Evolutionary conservation across 2,329 filamentous ascomycete species (phyloP), one percentile per base, ranked within the genome.

Genomic region (Incumbomyces lentus): DNA sequence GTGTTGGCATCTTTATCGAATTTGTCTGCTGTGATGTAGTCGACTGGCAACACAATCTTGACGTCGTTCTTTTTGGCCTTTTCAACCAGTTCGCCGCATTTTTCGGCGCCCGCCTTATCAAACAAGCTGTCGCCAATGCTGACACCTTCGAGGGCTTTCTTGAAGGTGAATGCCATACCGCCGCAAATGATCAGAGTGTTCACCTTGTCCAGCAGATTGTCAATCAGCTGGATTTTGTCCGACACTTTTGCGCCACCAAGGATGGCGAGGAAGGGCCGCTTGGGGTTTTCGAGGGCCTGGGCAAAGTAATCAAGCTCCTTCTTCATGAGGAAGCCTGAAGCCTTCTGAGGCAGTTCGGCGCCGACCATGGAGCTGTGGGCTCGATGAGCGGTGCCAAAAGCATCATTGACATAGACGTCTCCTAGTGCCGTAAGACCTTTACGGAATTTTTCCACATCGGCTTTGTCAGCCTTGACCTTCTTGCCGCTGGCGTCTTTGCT

Each of bases 231-330:
- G 68, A 98, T 98, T 83, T 98, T 98, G 79, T 98, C 92, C 37
- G 87, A 93, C 58, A 98, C 88, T 79, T 98, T 98, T 67, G 92
- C 88, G 59, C 92, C 92, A 60, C 92, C 92, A 45, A 98, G 85
- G 65, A 98, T 98, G 66, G 92, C 93, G 46, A 98, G 82, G 85
- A 98, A 98, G 52, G 92, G 92, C 48, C 90, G 82, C 73, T 93
- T 77, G 52, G 92, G 92, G 60, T 78, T 81, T 75, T 98, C 92
- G 52, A 98, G 84, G 33, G 88, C 92, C 75, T 95, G 80, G 55
- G 92, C 92, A 65, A 98, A 98, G 82, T 98, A 98, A 66, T 98
- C 92, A 54, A 98, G 84, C 72, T 98, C 92, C 78, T 96, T 98
- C 84, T 98, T 98, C 77, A 98, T 88, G 62, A 98, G 81, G 82